Conservation (phyloP, 306 rosid genomes). For the Casuarina cunninghamiana region DNA sequence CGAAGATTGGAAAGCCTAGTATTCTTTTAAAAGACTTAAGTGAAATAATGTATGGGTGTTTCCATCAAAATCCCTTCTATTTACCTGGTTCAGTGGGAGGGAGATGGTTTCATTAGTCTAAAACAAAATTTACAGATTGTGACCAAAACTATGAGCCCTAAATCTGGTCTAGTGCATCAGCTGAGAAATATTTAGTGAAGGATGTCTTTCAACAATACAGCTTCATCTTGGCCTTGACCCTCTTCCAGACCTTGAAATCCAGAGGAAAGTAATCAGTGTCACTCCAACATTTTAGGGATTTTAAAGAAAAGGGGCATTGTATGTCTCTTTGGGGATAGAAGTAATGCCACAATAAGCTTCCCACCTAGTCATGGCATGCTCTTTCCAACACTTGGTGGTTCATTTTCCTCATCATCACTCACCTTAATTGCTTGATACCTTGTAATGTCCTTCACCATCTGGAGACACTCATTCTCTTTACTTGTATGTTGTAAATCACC, state of each 20-base stretch:
- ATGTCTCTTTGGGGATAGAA: slow-evolving; percentile 63
- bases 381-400: slow-evolving; percentile 24
- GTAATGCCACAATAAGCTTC: slow-evolving; percentile 56
- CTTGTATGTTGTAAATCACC: slow-evolving; percentile 18
- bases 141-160: background rate
- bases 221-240: slow-evolving; percentile 49
- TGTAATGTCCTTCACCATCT: slow-evolving; percentile 9
- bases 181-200: slow-evolving; percentile 21
- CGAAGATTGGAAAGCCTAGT: no score
- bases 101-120: no score
- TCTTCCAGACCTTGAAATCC: slow-evolving; percentile 80
- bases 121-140: background rate
- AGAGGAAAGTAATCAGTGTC: slow-evolving; percentile 59
- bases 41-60: no score
- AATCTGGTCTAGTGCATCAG: background rate
- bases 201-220: slow-evolving; percentile 46
- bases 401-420: slow-evolving; percentile 54
- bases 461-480: slow-evolving; percentile 23
- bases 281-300: slow-evolving; percentile 64
- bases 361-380: slow-evolving; percentile 28
- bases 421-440: slow-evolving; percentile 47
- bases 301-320: slow-evolving; percentile 77
- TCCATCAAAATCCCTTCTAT: no score
- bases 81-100: no score
- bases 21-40: no score